phyloP scores from a whole-genome alignment of 352 stramenopile genomes.

The Pythium chondricola region DNA sequence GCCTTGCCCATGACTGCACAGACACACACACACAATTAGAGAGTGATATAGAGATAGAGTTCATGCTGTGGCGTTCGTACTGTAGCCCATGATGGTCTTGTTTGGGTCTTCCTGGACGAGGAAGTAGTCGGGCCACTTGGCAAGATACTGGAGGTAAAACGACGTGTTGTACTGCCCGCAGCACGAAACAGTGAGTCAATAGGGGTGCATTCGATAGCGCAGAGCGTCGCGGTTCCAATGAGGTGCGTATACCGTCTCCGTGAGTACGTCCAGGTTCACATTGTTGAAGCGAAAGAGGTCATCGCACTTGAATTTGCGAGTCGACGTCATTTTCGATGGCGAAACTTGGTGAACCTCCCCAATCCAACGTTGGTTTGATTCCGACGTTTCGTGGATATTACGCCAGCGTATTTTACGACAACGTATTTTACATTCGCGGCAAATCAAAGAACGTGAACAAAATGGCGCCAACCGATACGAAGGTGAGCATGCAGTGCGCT shows the following conservation, averaged over 20 bases:
- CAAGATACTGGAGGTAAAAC: constrained; percentile 97
- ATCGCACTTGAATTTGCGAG: constrained; percentile 93
- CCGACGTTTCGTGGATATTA: background rate
- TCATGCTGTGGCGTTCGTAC: constrained; percentile 18
- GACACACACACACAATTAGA: constrained; percentile 8
- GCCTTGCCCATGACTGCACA: constrained; percentile 92
- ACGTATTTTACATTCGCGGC: constrained; percentile 8
- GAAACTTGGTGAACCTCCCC: background rate
- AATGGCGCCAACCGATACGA: constrained; percentile 19
- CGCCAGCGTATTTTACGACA: background rate
- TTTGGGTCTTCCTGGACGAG: constrained; percentile 91
- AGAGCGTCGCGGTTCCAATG: background rate
- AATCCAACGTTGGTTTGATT: constrained; percentile 1
- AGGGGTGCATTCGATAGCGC: constrained; percentile 6
- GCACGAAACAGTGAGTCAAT: constrained; percentile 1
- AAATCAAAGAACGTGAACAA: constrained; percentile 3
- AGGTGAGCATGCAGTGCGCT: constrained; percentile 3
- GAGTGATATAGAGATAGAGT: background rate
- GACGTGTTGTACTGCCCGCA: constrained; percentile 90
- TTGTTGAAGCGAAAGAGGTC: constrained; percentile 99
- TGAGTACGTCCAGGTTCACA: constrained; percentile 97
- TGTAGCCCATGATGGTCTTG: constrained; percentile 94
- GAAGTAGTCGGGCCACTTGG: constrained; percentile 97
- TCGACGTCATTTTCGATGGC: constrained; percentile 86
- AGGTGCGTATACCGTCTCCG: constrained; percentile 74